Evolutionary conservation across 1,284 basidiomycete species (phyloP).

Genomic region (Vanrija sp.): DNA sequence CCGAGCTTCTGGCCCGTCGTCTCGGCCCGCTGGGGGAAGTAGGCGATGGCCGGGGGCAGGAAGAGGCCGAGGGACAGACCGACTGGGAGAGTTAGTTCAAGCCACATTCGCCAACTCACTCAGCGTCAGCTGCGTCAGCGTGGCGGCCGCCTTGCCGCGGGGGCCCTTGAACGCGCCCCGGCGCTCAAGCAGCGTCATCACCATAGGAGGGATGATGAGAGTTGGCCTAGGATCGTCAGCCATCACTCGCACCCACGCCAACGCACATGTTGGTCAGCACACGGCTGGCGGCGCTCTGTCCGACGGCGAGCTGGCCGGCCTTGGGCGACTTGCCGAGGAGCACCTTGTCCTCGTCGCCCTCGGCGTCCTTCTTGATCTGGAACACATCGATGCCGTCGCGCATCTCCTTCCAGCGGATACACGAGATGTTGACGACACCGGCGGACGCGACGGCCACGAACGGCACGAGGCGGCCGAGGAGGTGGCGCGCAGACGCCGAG

Average conservation of each 20-base stretch:
- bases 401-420: slow-evolving; percentile 59
- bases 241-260: too few species aligned
- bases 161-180: slow-evolving; percentile 48
- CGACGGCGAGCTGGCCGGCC: slow-evolving; percentile 54
- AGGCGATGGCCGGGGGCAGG: slow-evolving; percentile 56
- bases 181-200: slow-evolving; percentile 51
- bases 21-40: slow-evolving; percentile 53
- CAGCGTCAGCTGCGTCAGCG: slow-evolving; percentile 46
- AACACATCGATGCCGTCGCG: slow-evolving; percentile 54
- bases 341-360: slow-evolving; percentile 37
- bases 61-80: slow-evolving; percentile 53
- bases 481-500: slow-evolving; percentile 35
- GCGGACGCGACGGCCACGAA: slow-evolving; percentile 55
- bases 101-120: slow-evolving; percentile 25
- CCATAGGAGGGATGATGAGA: slow-evolving; percentile 53
- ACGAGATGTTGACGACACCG: slow-evolving; percentile 54
- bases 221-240: slow-evolving; percentile 46
- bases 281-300: slow-evolving; percentile 53
- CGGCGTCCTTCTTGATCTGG: slow-evolving; percentile 28
- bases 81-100: slow-evolving; percentile 30
- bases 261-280: slow-evolving; percentile 55
- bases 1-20: slow-evolving; percentile 49
- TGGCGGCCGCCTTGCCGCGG: slow-evolving; percentile 35
- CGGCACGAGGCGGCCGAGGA: slow-evolving; percentile 52
- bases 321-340: slow-evolving; percentile 50